phyloP scores from a whole-genome alignment of 106 monocot genomes.

The Xerophyta viscosa region DNA sequence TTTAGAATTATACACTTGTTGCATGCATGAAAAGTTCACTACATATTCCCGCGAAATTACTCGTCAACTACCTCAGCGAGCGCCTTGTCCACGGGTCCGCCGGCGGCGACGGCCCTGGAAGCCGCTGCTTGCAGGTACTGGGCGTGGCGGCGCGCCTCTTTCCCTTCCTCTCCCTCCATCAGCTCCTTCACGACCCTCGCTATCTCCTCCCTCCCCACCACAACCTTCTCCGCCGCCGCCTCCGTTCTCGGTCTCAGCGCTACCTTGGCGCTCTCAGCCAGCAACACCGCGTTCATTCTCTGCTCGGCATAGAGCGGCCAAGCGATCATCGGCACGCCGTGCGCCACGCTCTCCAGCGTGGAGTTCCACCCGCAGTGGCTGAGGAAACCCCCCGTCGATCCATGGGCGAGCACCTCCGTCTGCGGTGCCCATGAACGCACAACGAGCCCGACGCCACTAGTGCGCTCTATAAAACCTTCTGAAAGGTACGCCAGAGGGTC shows the following conservation, averaged over 20 bases:
- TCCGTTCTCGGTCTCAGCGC: conserved; percentile 27
- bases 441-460: conserved; percentile 29
- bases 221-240: conserved; percentile 5
- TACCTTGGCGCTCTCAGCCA: conserved; percentile 28
- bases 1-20: no score
- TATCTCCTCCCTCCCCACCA: conserved; percentile 37
- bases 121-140: neutral
- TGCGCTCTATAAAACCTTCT: conserved; percentile 47
- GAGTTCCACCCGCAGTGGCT: conserved; percentile 39
- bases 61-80: neutral
- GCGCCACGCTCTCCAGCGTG: conserved; percentile 36
- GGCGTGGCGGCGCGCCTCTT: conserved; percentile 2
- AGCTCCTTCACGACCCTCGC: conserved; percentile 24
- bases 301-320: conserved; percentile 87
- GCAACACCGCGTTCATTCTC: conserved; percentile 59
- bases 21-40: no score
- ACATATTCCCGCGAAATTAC: no score
- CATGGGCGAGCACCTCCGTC: conserved; percentile 33
- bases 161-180: conserved; percentile 56
- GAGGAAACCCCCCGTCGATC: conserved; percentile 25
- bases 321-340: conserved; percentile 67
- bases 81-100: no score
- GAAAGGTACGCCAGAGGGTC: conserved; percentile 31
- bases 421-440: conserved; percentile 64
- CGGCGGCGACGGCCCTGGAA: no score